These are phyloP conservation scores for Berberis thunbergii DNA, from an alignment of 164 flowering plant genomes.

Conservation along the genomic window DNA sequence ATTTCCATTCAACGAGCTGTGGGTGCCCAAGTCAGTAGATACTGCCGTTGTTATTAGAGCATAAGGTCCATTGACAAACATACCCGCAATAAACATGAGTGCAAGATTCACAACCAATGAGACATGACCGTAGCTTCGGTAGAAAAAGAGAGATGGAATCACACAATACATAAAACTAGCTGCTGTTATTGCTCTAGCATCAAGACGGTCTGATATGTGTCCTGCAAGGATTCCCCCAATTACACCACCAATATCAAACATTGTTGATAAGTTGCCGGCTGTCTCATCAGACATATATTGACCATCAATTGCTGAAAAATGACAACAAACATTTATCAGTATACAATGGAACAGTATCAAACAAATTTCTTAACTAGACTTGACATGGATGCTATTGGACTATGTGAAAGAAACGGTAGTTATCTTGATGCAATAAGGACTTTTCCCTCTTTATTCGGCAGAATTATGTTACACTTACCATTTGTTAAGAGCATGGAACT, in stretches of 20 bases:
- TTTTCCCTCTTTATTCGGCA: too few relatives aligned
- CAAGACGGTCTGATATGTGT: conserved; percentile 63
- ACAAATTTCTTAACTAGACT: too few relatives aligned
- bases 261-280: conserved; percentile 64
- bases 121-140: conserved; percentile 50
- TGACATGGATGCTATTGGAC: too few relatives aligned
- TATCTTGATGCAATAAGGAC: too few relatives aligned
- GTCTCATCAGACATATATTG: conserved; percentile 46
- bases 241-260: conserved; percentile 79
- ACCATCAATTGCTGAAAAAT: conserved; percentile 59
- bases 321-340: conserved; percentile 1
- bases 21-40: conserved; percentile 71
- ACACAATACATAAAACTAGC: conserved; percentile 73
- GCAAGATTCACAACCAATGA: conserved; percentile 37
- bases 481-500: too few relatives aligned
- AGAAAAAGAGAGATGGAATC: conserved; percentile 63
- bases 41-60: conserved; percentile 86
- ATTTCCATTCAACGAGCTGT: conserved; percentile 56
- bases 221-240: conserved; percentile 77
- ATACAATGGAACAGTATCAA: neutral
- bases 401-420: too few relatives aligned
- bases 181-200: conserved; percentile 77
- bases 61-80: conserved; percentile 78
- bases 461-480: too few relatives aligned
- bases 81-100: conserved; percentile 63